phyloP scores from a whole-genome alignment of 139 green algal species.

The Dunaliella sp. region DNA sequence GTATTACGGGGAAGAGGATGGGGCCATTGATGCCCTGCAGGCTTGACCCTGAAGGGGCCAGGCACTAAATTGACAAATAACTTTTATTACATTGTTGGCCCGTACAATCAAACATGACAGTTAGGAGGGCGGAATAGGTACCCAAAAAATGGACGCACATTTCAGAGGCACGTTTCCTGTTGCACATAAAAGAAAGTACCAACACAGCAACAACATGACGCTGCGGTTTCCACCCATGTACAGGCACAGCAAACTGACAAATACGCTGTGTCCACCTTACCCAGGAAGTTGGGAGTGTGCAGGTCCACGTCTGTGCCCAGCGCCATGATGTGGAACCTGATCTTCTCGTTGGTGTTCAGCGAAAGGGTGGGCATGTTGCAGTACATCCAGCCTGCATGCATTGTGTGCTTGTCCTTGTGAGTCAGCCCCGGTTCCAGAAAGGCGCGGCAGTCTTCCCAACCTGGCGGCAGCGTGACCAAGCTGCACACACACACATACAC shows the following conservation, averaged over 20 bases:
- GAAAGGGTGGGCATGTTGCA: conserved; percentile 51
- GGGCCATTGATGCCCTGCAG: not conserved
- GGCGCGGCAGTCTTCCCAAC: no score
- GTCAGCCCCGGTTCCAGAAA: no score
- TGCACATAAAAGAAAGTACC: not conserved
- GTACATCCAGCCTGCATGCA: conserved; percentile 45
- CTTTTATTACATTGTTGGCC: not conserved
- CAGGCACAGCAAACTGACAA: not conserved
- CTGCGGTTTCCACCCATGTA: not conserved
- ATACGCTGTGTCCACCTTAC: not conserved
- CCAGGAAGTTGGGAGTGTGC: conserved; percentile 66
- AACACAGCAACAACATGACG: not conserved
- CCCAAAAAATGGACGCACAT: not conserved
- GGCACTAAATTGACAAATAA: not conserved
- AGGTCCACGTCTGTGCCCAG: conserved; percentile 63
- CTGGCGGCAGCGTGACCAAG: no score
- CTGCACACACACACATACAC: no score
- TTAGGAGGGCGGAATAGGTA: not conserved
- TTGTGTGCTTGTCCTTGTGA: no score
- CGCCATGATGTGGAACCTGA: conserved; percentile 42
- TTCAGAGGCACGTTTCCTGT: not conserved
- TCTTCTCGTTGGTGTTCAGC: conserved; percentile 8
- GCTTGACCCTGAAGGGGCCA: not conserved
- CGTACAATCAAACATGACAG: not conserved
- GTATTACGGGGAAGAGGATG: not conserved